Evolutionary conservation across 106 monocot species (phyloP).

Genomic region (Allium cepa): DNA sequence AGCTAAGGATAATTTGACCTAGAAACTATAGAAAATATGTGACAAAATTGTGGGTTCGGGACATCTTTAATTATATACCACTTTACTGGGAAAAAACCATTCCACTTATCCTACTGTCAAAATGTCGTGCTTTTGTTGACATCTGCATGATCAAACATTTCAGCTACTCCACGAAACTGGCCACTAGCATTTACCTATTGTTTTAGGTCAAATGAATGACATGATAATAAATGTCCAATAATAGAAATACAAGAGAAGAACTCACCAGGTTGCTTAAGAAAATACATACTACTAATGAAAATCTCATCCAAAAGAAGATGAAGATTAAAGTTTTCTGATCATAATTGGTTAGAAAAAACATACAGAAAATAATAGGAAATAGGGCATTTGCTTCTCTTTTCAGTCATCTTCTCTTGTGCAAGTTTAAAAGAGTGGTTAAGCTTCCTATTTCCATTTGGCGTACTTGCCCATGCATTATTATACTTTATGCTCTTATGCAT

Average conservation of each 20-base stretch:
- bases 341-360: slow-evolving; percentile 7
- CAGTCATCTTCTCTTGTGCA: slow-evolving; percentile 35
- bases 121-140: slow-evolving; percentile 62
- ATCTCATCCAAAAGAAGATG: background rate
- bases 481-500: slow-evolving; percentile 71
- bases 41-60: slow-evolving; percentile 14
- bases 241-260: too few species aligned
- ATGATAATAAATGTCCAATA: too few species aligned
- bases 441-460: slow-evolving; percentile 61
- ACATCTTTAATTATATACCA: slow-evolving; percentile 89
- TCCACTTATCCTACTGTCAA: slow-evolving; percentile 92
- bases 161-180: slow-evolving; percentile 62
- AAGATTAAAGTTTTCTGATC: background rate
- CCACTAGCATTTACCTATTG: slow-evolving; percentile 89
- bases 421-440: slow-evolving; percentile 51
- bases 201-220: background rate
- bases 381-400: slow-evolving; percentile 44
- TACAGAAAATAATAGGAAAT: slow-evolving; percentile 75
- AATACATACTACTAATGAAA: too few species aligned
- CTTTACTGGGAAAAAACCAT: slow-evolving; percentile 80
- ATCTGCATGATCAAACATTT: slow-evolving; percentile 76
- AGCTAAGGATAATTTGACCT: too few species aligned
- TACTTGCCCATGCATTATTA: slow-evolving; percentile 60
- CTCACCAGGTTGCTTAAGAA: too few species aligned
- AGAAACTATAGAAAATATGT: background rate